phyloP scores from a whole-genome alignment of 768 basidiomycete genomes.

The Hygrophorus russula region DNA sequence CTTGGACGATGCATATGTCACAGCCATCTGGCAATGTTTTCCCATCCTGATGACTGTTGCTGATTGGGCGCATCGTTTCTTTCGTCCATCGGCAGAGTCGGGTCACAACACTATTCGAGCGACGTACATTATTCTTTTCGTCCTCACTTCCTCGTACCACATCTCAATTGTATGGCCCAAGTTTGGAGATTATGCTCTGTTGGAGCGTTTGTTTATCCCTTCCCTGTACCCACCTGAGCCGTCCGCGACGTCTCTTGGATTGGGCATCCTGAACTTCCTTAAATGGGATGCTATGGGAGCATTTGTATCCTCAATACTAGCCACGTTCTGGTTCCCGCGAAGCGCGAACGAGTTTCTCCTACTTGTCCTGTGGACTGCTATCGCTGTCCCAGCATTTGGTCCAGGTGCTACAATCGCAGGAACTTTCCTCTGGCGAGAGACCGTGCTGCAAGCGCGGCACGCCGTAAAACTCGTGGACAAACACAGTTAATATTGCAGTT shows the following conservation, averaged over 20 bases:
- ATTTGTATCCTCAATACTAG: conserved; percentile 27
- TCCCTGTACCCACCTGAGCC: conserved; percentile 18
- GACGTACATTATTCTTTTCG: conserved; percentile 28
- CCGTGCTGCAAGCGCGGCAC: conserved; percentile 5
- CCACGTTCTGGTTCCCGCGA: conserved; percentile 37
- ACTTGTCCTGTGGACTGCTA: conserved; percentile 30
- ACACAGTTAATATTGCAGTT: too few species aligned
- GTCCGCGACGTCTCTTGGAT: conserved; percentile 12
- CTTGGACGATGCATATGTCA: conserved; percentile 29
- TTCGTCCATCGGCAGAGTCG: conserved; percentile 26
- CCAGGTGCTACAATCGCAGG: conserved; percentile 42
- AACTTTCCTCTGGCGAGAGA: conserved; percentile 39
- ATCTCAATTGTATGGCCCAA: conserved; percentile 27
- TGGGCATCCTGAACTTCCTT: conserved; percentile 29
- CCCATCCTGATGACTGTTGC: conserved; percentile 37
- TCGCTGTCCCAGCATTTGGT: conserved; percentile 32
- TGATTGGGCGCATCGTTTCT: conserved; percentile 23
- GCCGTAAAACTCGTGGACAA: too few species aligned
- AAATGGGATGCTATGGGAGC: conserved; percentile 41
- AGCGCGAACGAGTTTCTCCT: conserved; percentile 18
- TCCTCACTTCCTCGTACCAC: conserved; percentile 31
- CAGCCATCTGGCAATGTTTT: conserved; percentile 44
- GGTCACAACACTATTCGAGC: conserved; percentile 25
- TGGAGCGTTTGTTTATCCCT: conserved; percentile 26
- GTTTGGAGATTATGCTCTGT: conserved; percentile 16